Evolutionary conservation across 2,329 filamentous ascomycete genomes (phyloP), one percentile per base, ranked within the genome.

Genomic region (Paraphoma chrysanthemicola): DNA sequence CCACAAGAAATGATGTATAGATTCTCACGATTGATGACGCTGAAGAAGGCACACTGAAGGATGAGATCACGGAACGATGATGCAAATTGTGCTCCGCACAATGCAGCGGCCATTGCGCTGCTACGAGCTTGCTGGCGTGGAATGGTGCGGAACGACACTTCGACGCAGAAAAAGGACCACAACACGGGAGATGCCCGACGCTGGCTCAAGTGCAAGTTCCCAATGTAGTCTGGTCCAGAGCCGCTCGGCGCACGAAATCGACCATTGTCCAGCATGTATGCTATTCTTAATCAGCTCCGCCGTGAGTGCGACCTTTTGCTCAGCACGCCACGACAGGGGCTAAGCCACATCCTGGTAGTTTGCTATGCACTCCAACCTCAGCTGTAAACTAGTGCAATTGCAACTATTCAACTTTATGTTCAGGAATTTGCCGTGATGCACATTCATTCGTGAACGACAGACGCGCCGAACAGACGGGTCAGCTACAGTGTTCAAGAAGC

Each of bases 311-410:
- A 30, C 7, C 14, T 6, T 46, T 3, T 28, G 23, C 23, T 51
- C 41, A 51, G 48, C 48, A 50, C 28, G 48, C 48, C 48, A 23
- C 48, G 18, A 28, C 23, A 33, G 28, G 41, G n/a, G 44, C 48
- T 51, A 51, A 51, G 48, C 48, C 39, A 51, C 48, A 51, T 51
- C 38, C 48, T 41, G 48, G 31, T 44, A 51, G 39, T 42, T 14
- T 16, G 16, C 9, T 17, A 29, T 8, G 41, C 23, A 18, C 48
- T 28, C 48, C 18, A 16, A 29, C 10, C 17, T 50, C 38, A 50
- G 38, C 48, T 50, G 28, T 42, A 23, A 29, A 50, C 10, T 12
- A 8, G 18, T 12, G 30, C 10, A 23, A 17, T 17, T 50, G 46
- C 29, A 46, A 23, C 23, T 43, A 18, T 14, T 11, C 28, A 31